Evolutionary conservation across 805 yeast species (phyloP).

Genomic region (Candida boleticola): DNA sequence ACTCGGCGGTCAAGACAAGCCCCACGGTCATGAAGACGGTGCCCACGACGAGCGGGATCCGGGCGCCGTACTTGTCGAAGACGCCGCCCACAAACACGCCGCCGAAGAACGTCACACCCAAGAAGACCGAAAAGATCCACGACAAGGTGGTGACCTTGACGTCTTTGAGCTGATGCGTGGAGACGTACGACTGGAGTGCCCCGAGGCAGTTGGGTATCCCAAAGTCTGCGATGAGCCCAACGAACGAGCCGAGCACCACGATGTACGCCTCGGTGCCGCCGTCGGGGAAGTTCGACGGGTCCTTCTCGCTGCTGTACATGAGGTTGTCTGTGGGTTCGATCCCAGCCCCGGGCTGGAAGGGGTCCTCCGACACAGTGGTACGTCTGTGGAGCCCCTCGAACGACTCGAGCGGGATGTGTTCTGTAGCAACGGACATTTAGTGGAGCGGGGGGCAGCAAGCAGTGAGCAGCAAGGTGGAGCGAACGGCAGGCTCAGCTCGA

Average conservation of each 20-base stretch:
- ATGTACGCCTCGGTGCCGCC: constrained; percentile 22
- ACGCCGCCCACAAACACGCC: constrained; percentile 43
- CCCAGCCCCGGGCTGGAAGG: background rate
- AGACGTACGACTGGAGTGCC: constrained; percentile 18
- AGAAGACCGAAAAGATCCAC: constrained; percentile 19
- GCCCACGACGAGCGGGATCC: constrained; percentile 35
- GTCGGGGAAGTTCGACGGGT: constrained; percentile 19
- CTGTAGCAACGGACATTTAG: too few species aligned
- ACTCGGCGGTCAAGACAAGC: constrained; percentile 43
- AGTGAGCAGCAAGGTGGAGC: too few species aligned
- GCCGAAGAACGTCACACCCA: constrained; percentile 18
- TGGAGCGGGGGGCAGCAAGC: too few species aligned
- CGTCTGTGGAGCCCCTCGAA: background rate
- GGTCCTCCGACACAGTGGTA: background rate
- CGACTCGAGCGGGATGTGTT: background rate
- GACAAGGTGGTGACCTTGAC: constrained; percentile 7
- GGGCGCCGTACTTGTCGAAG: constrained; percentile 47
- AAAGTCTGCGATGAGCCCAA: constrained; percentile 19
- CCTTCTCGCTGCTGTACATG: constrained; percentile 16
- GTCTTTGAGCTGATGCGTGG: constrained; percentile 12
- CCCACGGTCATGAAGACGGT: constrained; percentile 36
- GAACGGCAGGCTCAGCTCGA: too few species aligned
- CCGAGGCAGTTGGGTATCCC: constrained; percentile 21
- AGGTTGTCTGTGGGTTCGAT: background rate
- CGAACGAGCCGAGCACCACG: constrained; percentile 21